These are phyloP conservation scores for Thielaviopsis ethacetica DNA, from an alignment of 2,329 filamentous ascomycete species.

Conservation along the genomic window DNA sequence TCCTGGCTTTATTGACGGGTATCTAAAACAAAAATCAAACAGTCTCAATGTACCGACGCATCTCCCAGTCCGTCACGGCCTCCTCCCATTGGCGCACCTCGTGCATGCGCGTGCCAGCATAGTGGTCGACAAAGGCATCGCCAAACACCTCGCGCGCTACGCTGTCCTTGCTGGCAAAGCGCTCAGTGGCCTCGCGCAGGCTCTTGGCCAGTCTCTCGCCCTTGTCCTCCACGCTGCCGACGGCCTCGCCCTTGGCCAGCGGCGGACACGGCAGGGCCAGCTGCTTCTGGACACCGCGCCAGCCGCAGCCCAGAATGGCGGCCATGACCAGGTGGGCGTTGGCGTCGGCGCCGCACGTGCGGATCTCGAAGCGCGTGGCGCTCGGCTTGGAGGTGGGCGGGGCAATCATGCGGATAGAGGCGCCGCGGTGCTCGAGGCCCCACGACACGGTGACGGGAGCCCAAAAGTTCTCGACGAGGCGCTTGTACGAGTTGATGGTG, in stretches of 20 bases:
- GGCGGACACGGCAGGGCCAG: constrained; percentile 68
- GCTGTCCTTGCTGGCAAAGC: constrained; percentile 63
- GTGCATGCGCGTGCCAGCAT: constrained; percentile 78
- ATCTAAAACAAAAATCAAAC: constrained; percentile 22
- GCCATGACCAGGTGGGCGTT: constrained; percentile 80
- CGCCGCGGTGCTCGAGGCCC: constrained; percentile 89
- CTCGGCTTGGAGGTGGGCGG: constrained; percentile 73
- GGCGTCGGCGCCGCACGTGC: constrained; percentile 84
- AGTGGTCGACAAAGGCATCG: constrained; percentile 91
- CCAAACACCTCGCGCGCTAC: constrained; percentile 89
- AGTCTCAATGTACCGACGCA: constrained; percentile 65
- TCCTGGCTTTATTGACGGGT: background rate
- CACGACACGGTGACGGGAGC: constrained; percentile 94
- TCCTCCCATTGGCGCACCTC: constrained; percentile 87
- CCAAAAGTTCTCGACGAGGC: constrained; percentile 98
- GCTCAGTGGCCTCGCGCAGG: constrained; percentile 65
- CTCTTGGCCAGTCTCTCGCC: constrained; percentile 70
- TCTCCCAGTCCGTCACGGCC: constrained; percentile 90
- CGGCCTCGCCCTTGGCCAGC: constrained; percentile 68
- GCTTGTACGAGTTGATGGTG: constrained; percentile 95
- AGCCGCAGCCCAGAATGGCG: constrained; percentile 74
- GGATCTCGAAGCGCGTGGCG: constrained; percentile 81
- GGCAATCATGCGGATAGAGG: constrained; percentile 76
- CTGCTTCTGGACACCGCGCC: constrained; percentile 85
- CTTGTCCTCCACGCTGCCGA: constrained; percentile 53